Conservation (phyloP, 1,139 yeast genomes). For the Geotrichum siamense region DNA sequence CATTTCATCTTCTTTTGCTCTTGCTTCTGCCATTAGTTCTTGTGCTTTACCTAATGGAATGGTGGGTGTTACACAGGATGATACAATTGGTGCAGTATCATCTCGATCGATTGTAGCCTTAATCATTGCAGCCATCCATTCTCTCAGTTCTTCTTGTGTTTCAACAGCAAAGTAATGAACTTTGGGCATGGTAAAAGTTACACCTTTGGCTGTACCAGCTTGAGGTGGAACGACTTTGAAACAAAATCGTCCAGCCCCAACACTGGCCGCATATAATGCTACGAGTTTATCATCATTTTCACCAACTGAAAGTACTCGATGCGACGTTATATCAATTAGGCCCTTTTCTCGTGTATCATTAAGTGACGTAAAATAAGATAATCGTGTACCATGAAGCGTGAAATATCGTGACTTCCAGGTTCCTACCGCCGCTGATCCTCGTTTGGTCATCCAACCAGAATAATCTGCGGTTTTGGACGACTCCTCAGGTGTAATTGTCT, state of each 20-base stretch:
- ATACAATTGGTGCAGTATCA: conserved; percentile 86
- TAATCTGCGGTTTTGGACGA: conserved; percentile 68
- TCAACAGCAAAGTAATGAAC: conserved; percentile 96
- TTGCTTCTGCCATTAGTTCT: conserved; percentile 71
- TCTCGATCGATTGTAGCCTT: conserved; percentile 95
- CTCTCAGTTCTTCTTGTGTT: conserved; percentile 81
- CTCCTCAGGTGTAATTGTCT: conserved; percentile 66
- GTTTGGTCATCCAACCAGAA: conserved; percentile 95
- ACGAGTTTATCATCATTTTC: conserved; percentile 74
- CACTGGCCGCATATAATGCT: conserved; percentile 83
- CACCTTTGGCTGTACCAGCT: conserved; percentile 91
- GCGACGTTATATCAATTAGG: conserved; percentile 89
- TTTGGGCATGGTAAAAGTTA: conserved; percentile 93
- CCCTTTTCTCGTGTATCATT: conserved; percentile 85
- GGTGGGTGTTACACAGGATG: conserved; percentile 91
- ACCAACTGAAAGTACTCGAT: conserved; percentile 74
- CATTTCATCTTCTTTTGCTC: conserved; percentile 19
- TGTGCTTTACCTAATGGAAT: conserved; percentile 82
- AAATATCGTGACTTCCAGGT: conserved; percentile 90
- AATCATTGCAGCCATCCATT: conserved; percentile 92
- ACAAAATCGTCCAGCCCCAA: conserved; percentile 88
- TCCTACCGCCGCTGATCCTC: conserved; percentile 76
- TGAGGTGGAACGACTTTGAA: conserved; percentile 95
- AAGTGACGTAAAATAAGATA: conserved; percentile 78
- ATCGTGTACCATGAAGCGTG: conserved; percentile 83